A percentile compares a stretch with the other conserved stretches of the same genome.
phyloP scores from a whole-genome alignment of 2,329 filamentous ascomycete species.

The Cladophialophora exuberans region DNA sequence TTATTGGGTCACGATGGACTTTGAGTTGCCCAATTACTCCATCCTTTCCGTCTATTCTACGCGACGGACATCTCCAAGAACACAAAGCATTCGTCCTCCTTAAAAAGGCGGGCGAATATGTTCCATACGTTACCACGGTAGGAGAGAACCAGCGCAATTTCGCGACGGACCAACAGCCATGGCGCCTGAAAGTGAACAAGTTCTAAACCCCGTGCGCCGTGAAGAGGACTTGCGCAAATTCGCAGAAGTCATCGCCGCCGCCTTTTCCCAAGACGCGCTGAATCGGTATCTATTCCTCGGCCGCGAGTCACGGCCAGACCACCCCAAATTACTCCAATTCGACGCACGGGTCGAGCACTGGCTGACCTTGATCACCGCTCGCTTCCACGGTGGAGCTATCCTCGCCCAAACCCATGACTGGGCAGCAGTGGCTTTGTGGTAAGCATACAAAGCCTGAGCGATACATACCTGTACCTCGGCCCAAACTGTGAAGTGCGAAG shows the following conservation, averaged over 20 bases:
- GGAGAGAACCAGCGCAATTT: neutral
- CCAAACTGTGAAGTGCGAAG: too few relatives aligned
- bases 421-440: slow-evolving; percentile 26
- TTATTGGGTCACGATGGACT: too few relatives aligned
- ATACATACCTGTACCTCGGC: neutral
- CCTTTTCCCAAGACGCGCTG: slow-evolving; percentile 23
- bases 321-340: slow-evolving; percentile 16
- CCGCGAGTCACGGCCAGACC: slow-evolving; percentile 22
- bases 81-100: neutral
- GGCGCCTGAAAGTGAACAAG: neutral
- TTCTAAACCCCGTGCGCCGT: neutral
- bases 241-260: slow-evolving; percentile 17
- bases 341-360: slow-evolving; percentile 17
- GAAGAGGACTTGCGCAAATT: slow-evolving; percentile 13
- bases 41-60: too few relatives aligned
- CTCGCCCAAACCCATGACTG: slow-evolving; percentile 20
- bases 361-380: slow-evolving; percentile 8
- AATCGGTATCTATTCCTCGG: slow-evolving; percentile 23
- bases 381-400: slow-evolving; percentile 16
- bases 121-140: neutral
- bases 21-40: too few relatives aligned
- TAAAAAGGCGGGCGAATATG: neutral
- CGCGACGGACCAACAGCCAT: neutral
- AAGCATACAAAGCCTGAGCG: neutral
- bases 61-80: too few relatives aligned